Percentiles rank a stretch among this genome's conserved stretches.
phyloP scores from a whole-genome alignment of 495 filamentous ascomycete genomes.

The Rhypophila decipiens region DNA sequence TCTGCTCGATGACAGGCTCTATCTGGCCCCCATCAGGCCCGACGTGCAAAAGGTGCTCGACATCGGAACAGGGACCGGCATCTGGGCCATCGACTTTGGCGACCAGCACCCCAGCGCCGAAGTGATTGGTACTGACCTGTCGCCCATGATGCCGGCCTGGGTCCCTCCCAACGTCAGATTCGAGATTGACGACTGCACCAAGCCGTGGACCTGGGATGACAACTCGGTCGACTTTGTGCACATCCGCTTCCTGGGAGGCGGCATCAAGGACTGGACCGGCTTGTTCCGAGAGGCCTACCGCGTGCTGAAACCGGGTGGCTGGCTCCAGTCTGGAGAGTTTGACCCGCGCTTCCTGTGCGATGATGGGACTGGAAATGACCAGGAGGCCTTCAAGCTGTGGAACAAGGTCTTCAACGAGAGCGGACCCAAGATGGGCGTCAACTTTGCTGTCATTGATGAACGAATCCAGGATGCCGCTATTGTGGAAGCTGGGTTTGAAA shows the following conservation, averaged over 20 bases:
- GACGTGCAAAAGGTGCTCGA: conserved; percentile 2
- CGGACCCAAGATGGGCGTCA: conserved; percentile 38
- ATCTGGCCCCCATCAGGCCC: neutral
- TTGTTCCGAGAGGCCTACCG: conserved; percentile 25
- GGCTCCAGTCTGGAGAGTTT: conserved; percentile 42
- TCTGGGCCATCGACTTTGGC: conserved; percentile 16
- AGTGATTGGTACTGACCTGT: conserved; percentile 58
- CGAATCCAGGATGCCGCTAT: conserved; percentile 22
- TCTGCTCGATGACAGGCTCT: neutral
- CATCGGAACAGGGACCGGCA: conserved; percentile 2
- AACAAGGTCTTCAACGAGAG: conserved; percentile 35
- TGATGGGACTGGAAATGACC: conserved; percentile 39
- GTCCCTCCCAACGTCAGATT: conserved; percentile 44
- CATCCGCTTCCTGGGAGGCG: conserved; percentile 49
- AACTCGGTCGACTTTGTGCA: conserved; percentile 59
- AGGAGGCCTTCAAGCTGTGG: conserved; percentile 38
- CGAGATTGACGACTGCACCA: conserved; percentile 49
- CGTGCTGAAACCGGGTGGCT: conserved; percentile 25
- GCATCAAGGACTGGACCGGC: conserved; percentile 49
- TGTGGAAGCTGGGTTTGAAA: conserved; percentile 27
- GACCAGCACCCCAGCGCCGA: conserved; percentile 46
- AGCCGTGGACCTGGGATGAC: conserved; percentile 41
- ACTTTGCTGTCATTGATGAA: conserved; percentile 35
- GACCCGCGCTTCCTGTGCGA: conserved; percentile 36
- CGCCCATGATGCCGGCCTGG: conserved; percentile 46